A percentile compares a stretch with the other conserved stretches of the same genome.
Conservation (phyloP, 2,329 filamentous ascomycete species). For the Knufia fluminis region DNA sequence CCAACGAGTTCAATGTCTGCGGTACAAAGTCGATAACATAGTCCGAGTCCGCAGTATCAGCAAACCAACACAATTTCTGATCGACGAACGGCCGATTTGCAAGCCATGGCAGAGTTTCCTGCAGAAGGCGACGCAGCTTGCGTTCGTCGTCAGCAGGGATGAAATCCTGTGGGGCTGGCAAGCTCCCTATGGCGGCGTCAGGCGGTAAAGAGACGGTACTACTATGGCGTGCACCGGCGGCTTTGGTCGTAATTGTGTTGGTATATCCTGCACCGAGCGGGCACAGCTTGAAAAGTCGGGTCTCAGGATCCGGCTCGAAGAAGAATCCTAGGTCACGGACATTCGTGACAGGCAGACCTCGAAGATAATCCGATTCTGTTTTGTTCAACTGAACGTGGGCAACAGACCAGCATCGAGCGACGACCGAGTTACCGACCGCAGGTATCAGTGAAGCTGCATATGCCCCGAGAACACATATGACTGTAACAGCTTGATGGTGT, state of each 20-base stretch:
- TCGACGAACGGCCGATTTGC: slow-evolving; percentile 48
- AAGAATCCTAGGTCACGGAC: slow-evolving; percentile 55
- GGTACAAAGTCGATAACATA: slow-evolving; percentile 48
- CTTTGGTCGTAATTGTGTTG: too few relatives aligned
- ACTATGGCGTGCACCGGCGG: too few relatives aligned
- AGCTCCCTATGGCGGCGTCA: too few relatives aligned
- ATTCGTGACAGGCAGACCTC: slow-evolving; percentile 52
- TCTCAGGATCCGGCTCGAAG: slow-evolving; percentile 54
- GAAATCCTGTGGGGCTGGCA: slow-evolving; percentile 30
- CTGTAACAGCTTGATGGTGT: slow-evolving; percentile 5
- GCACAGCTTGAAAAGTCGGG: slow-evolving; percentile 51
- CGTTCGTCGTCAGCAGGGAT: slow-evolving; percentile 46
- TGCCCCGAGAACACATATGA: slow-evolving; percentile 33
- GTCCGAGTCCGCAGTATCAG: slow-evolving; percentile 52
- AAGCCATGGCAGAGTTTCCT: slow-evolving; percentile 45
- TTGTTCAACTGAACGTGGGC: slow-evolving; percentile 50
- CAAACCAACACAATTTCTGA: slow-evolving; percentile 54
- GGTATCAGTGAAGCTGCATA: slow-evolving; percentile 41
- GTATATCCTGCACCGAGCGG: slow-evolving; percentile 49
- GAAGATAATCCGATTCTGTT: slow-evolving; percentile 44
- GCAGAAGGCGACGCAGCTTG: slow-evolving; percentile 43
- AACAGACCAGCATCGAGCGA: slow-evolving; percentile 51
- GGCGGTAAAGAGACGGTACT: too few relatives aligned
- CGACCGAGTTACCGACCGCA: slow-evolving; percentile 40
- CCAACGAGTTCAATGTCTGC: slow-evolving; percentile 35